A percentile compares a stretch with the other conserved stretches of the same genome.
phyloP scores from a whole-genome alignment of 2,329 filamentous ascomycete species.

The Cladosporium sp. region DNA sequence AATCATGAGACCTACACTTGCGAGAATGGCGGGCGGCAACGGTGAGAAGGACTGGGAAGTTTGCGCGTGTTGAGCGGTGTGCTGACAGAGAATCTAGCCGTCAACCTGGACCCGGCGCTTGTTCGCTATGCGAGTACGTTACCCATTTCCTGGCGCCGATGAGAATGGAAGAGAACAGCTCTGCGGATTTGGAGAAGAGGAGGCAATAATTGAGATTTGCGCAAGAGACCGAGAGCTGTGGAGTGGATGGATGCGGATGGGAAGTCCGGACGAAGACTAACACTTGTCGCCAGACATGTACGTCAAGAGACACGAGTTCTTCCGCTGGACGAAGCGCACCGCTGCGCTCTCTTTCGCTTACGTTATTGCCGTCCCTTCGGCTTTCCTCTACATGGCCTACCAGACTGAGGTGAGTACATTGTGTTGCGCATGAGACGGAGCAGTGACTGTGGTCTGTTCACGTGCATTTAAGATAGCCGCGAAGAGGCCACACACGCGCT shows the following conservation, averaged over 20 bases:
- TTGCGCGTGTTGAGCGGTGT: background rate
- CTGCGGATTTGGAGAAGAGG: background rate
- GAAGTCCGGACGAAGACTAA: background rate
- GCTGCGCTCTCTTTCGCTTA: constrained; percentile 76
- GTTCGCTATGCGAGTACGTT: constrained; percentile 50
- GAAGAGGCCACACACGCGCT: background rate
- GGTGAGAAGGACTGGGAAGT: constrained; percentile 21
- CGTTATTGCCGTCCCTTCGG: constrained; percentile 64
- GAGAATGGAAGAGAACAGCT: background rate
- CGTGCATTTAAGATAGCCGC: background rate
- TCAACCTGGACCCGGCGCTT: constrained; percentile 52
- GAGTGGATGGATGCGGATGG: background rate
- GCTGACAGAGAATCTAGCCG: constrained; percentile 33
- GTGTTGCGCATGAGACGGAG: no score
- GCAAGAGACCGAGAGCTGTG: background rate
- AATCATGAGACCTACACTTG: constrained; percentile 28
- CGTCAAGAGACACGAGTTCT: constrained; percentile 84
- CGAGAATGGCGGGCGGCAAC: constrained; percentile 35
- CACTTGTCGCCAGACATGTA: constrained; percentile 63
- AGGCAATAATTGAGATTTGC: background rate
- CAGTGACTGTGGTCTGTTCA: background rate
- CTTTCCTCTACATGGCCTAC: constrained; percentile 68
- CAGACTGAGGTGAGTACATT: constrained; percentile 72
- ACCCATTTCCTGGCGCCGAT: constrained; percentile 36
- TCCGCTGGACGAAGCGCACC: constrained; percentile 84